Evolutionary conservation across 2,329 filamentous ascomycete species (phyloP).

Genomic region (Truncatella angustata): DNA sequence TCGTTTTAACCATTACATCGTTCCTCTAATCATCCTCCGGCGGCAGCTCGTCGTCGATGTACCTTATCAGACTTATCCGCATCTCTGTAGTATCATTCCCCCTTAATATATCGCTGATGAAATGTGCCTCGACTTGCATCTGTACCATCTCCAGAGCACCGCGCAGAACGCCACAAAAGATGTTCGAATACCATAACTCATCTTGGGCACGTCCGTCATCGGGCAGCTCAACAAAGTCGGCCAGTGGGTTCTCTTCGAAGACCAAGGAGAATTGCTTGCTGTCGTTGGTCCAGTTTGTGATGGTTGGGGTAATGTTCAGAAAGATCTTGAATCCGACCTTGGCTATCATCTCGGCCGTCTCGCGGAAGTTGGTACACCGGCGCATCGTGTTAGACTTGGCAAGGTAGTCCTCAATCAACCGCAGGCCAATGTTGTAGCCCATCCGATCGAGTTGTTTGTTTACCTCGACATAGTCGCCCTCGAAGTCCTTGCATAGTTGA

Average conservation of each 20-base stretch:
- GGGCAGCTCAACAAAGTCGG: conserved; percentile 95
- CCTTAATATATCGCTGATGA: conserved; percentile 87
- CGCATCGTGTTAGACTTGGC: conserved; percentile 91
- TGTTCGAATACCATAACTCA: conserved; percentile 98
- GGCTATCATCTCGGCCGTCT: conserved; percentile 95
- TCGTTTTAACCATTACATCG: conserved; percentile 7
- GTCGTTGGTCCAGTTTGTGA: conserved; percentile 95
- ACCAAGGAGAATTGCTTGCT: conserved; percentile 95
- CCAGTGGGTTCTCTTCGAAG: conserved; percentile 95
- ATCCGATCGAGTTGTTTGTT: conserved; percentile 98
- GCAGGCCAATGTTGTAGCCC: conserved; percentile 97
- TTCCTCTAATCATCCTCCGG: conserved; percentile 81
- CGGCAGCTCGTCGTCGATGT: conserved; percentile 96
- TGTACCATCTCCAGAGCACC: conserved; percentile 98
- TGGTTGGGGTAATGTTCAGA: conserved; percentile 88
- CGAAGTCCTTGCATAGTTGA: conserved; percentile 94
- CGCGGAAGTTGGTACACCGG: conserved; percentile 86
- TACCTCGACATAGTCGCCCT: conserved; percentile 89
- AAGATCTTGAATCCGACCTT: conserved; percentile 99
- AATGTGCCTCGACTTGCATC: conserved; percentile 98
- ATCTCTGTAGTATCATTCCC: conserved; percentile 98
- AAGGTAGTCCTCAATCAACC: conserved; percentile 95
- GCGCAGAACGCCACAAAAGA: conserved; percentile 87
- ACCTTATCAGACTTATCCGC: conserved; percentile 85
- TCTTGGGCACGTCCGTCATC: conserved; percentile 95